Base-by-base conservation (phyloP, 305 asterid genomes). In the Fraxinus xanthoxyloides region DNA sequence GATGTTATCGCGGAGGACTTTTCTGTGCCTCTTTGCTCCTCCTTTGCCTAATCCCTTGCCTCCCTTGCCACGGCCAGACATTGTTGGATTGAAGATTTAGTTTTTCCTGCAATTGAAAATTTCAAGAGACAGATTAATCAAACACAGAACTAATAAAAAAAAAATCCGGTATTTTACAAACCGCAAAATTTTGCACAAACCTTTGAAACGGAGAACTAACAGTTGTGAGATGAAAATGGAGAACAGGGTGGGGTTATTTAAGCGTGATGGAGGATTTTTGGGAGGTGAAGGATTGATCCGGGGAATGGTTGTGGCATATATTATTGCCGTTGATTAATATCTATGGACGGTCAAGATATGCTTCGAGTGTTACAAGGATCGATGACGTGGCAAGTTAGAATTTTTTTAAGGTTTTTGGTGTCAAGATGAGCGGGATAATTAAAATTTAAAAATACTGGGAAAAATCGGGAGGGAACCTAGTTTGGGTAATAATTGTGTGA, bases 21-120 rank as follows among this genome's bases (percentile, higher is more conserved):
- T 90, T 48, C 93, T 82, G 70, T 91, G 95, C 36, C 95, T 87
- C 84, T 91, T 91, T 0, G 95, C 95, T 80, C 95, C 95, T 31
- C 95, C 95, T 84, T 91, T 91, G 69, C 94, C 94, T n/a, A 91
- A 79, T 1, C 95, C 95, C 85, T 91, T 91, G 0, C 95, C 95
- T 35, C 93, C 95, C 77, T 91, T 91, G 82, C 95, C 95, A 70
- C 95, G 86, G 0, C 95, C 95, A 0, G 95, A 91, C 95, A 91
- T 90, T 76, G 43, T 35, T 79, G 72, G 13, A 36, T 67, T 19
- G 26, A 17, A 17, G 77, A 26, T 12, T 40, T 2, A 9, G 48
- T 10, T 12, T 19, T 4, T 15, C 21, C 56, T 2, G 12, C 1
- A 72, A 12, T n/a, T 15, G 30, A 67, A 17, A 72, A 9, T 72